Base-by-base conservation (phyloP, 2,329 filamentous ascomycete genomes). In the Pezicula radicicola region DNA sequence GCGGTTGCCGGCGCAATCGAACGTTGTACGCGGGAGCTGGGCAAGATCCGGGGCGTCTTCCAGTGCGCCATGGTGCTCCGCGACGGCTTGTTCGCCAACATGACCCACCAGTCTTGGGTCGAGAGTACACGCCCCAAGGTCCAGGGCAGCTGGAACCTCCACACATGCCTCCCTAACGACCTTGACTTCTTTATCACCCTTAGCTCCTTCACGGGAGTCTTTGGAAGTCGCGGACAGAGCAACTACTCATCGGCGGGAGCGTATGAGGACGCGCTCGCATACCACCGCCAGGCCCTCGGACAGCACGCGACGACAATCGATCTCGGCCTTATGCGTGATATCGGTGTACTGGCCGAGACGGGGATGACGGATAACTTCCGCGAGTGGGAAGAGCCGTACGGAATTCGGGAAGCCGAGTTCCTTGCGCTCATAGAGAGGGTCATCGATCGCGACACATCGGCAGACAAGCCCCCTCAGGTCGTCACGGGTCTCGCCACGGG, bases 21-120 rank as follows among this genome's bases (percentile, higher is more conserved):
- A n/a, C n/a, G n/a, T n/a, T n/a, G n/a, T n/a, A n/a, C n/a, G n/a
- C n/a, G n/a, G n/a, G n/a, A n/a, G n/a, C n/a, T n/a, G n/a, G n/a
- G n/a, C n/a, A n/a, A n/a, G n/a, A n/a, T n/a, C n/a, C n/a, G n/a
- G n/a, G n/a, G n/a, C n/a, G n/a, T n/a, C n/a, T n/a, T n/a, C n/a
- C n/a, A n/a, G n/a, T n/a, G n/a, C n/a, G 21, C 21, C 3, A 21
- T 21, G 21, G 21, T 21, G 5, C 21, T 21, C 3, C 3, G 21
- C 3, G 72, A 54, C 28, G 16, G n/a, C 16, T 16, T 67, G 10
- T 70, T 69, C 39, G 59, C 66, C 6, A 65, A 68, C 5, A 70
- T 75, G 65, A 60, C 61, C 0, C 66, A 67, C 18, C 54, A 62
- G 4, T 60, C 72, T 33, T 76, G 64, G 63, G 57, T 59, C 15